Conservation (phyloP, 768 basidiomycete genomes). For the Lactarius indigo region DNA sequence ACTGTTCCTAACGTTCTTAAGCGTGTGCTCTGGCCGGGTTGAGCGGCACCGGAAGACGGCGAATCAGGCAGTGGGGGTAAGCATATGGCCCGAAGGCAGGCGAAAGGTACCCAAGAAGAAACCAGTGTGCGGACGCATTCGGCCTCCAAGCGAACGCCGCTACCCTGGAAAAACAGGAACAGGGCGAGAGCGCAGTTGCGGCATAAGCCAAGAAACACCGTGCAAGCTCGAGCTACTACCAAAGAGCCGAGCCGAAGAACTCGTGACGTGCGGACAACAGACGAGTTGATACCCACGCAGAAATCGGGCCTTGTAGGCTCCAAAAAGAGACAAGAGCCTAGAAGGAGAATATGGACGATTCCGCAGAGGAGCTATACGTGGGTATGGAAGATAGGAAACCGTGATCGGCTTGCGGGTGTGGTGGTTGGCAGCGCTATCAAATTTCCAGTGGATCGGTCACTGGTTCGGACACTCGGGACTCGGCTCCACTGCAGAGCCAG, state of each 20-base stretch:
- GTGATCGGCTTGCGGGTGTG: conserved; percentile 15
- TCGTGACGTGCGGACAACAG: background rate
- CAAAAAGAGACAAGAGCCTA: background rate
- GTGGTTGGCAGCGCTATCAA: background rate
- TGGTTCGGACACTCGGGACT: background rate
- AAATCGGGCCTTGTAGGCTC: background rate
- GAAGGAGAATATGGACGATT: background rate
- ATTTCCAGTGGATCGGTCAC: background rate
- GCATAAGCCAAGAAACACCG: conserved; percentile 1
- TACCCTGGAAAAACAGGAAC: conserved; percentile 16
- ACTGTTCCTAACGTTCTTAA: conserved; percentile 1
- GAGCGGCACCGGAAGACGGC: conserved; percentile 14
- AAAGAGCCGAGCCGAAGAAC: background rate
- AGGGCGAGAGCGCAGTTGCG: background rate
- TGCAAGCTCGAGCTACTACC: background rate
- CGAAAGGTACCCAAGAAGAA: background rate
- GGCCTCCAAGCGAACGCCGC: conserved; percentile 19
- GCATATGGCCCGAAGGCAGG: background rate
- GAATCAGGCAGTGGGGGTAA: conserved; percentile 5
- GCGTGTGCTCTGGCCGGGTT: background rate
- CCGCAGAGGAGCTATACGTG: conserved; percentile 1
- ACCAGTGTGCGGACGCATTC: background rate
- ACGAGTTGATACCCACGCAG: conserved; percentile 3
- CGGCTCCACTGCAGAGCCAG: background rate
- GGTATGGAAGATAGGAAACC: conserved; percentile 8